Conservation (phyloP, 352 stramenopile genomes). For the Globisporangium parvum region DNA sequence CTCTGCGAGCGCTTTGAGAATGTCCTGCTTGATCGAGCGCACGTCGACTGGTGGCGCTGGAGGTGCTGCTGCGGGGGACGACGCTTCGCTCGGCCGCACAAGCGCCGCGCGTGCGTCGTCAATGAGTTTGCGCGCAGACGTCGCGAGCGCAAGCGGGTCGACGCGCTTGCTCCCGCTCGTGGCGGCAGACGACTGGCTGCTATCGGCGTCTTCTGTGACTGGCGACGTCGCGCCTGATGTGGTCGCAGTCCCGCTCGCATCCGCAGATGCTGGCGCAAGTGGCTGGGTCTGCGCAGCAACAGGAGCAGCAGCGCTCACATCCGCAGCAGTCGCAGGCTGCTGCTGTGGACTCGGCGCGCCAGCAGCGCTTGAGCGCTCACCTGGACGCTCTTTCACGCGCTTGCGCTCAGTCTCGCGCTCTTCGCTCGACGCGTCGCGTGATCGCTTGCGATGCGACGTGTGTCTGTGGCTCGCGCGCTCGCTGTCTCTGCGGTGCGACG, state of each 20-base stretch:
- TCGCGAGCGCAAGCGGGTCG: constrained; percentile 2
- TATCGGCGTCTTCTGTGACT: background rate
- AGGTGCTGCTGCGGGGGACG: background rate
- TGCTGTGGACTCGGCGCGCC: too few species aligned
- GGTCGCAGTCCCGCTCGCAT: too few species aligned
- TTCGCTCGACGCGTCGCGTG: too few species aligned
- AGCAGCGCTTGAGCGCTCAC: too few species aligned
- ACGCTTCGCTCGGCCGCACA: background rate
- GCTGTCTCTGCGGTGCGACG: background rate
- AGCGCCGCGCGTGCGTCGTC: constrained; percentile 8
- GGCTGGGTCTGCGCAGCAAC: too few species aligned
- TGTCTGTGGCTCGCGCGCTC: background rate
- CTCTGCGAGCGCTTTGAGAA: constrained; percentile 72
- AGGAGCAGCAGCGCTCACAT: too few species aligned
- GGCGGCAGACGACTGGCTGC: constrained; percentile 2
- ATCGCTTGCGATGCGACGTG: background rate
- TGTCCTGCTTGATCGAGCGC: constrained; percentile 71
- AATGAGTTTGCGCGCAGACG: constrained; percentile 9
- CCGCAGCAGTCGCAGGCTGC: too few species aligned
- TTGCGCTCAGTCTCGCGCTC: too few species aligned
- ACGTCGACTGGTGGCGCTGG: constrained; percentile 41
- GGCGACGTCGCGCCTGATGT: too few species aligned
- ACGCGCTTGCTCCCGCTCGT: background rate
- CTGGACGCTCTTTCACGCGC: too few species aligned
- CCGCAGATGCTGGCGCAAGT: too few species aligned